Conservation (phyloP, 208 protist species). For the Leishmania tarentolae region DNA sequence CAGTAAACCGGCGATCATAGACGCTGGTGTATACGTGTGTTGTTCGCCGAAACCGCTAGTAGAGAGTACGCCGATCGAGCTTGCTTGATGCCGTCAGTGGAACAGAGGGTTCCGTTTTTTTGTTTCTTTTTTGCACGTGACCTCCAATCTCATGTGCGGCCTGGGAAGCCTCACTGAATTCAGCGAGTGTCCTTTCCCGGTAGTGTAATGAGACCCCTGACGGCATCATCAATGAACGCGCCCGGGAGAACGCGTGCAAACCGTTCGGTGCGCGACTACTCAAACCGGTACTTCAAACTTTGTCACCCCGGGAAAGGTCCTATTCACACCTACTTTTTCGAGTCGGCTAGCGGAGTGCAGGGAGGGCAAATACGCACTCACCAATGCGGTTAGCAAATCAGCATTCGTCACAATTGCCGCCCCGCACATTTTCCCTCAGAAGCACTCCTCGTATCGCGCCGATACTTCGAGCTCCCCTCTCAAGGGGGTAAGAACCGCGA, state of each 20-base stretch:
- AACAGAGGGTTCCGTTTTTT: not conserved
- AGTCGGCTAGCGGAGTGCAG: not conserved
- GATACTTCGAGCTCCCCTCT: not conserved
- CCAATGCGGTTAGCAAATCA: not conserved
- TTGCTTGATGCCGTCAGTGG: not conserved
- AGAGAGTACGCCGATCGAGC: not conserved
- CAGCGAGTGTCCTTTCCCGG: not conserved
- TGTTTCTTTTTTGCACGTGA: not conserved
- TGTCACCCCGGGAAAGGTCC: not conserved
- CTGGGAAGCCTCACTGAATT: not conserved
- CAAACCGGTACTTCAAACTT: not conserved
- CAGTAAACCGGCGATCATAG: not conserved
- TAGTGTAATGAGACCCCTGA: not conserved
- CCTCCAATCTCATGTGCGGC: not conserved
- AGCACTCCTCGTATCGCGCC: not conserved
- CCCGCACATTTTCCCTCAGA: not conserved
- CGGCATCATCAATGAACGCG: not conserved
- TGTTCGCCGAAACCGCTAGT: not conserved
- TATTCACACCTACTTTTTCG: not conserved
- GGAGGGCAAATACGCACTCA: not conserved
- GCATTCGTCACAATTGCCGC: too few species aligned
- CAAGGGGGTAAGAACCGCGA: not conserved
- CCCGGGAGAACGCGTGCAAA: not conserved
- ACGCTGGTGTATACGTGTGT: not conserved
- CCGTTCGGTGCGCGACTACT: not conserved